Evolutionary conservation across 768 basidiomycete genomes (phyloP).

Genomic region (Pulveroboletus sp.): DNA sequence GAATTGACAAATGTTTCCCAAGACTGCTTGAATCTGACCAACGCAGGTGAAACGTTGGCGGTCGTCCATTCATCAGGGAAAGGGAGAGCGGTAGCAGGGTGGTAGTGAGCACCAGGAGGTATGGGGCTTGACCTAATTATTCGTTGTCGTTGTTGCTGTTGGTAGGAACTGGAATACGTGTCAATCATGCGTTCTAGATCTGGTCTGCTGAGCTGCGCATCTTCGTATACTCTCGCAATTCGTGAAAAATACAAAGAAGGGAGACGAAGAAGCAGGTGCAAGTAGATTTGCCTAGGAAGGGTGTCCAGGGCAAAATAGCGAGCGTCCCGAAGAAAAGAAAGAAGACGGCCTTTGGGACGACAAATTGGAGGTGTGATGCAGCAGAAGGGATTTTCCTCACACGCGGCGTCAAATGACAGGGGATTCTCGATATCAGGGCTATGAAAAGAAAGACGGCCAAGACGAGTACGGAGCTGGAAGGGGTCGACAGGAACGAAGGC

Average conservation of each 20-base stretch:
- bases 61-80: slow-evolving; percentile 51
- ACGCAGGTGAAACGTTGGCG: slow-evolving; percentile 53
- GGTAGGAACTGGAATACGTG: slow-evolving; percentile 25
- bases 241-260: slow-evolving; percentile 78
- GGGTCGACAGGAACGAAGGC: slow-evolving; percentile 56
- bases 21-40: slow-evolving; percentile 56
- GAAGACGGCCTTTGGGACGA: slow-evolving; percentile 8
- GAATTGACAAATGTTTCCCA: slow-evolving; percentile 75
- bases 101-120: slow-evolving; percentile 23
- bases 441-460: slow-evolving; percentile 19
- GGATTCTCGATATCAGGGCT: slow-evolving; percentile 19
- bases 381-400: slow-evolving; percentile 19
- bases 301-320: slow-evolving; percentile 32
- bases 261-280: slow-evolving; percentile 55
- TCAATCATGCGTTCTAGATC: slow-evolving; percentile 56
- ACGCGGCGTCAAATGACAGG: slow-evolving; percentile 17
- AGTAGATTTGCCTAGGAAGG: slow-evolving; percentile 41
- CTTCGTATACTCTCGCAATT: slow-evolving; percentile 70
- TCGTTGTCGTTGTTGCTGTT: slow-evolving; percentile 13
- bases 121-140: slow-evolving; percentile 23
- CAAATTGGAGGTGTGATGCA: slow-evolving; percentile 21
- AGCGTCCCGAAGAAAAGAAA: slow-evolving; percentile 14
- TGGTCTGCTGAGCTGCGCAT: slow-evolving; percentile 70
- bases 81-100: slow-evolving; percentile 31
- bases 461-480: slow-evolving; percentile 34